phyloP scores from a whole-genome alignment of 2,329 filamentous ascomycete genomes.

The Alternaria burnsii region DNA sequence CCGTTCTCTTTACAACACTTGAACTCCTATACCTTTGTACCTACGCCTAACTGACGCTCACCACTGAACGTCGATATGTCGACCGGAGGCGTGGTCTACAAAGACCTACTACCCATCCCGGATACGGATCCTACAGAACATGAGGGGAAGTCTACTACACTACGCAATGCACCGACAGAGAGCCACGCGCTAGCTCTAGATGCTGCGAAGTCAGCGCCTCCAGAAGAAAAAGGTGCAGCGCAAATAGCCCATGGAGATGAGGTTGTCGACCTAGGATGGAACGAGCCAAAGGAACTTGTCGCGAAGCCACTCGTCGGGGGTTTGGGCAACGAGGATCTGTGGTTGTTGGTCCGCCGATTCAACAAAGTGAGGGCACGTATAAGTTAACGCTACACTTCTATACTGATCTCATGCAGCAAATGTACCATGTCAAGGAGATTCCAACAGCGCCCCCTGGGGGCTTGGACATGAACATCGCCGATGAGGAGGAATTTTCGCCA shows the following conservation, averaged over 20 bases:
- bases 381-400: neutral
- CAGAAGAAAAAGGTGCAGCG: conserved; percentile 55
- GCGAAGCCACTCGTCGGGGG: conserved; percentile 70
- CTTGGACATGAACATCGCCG: conserved; percentile 80
- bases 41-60: conserved; percentile 1
- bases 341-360: conserved; percentile 75
- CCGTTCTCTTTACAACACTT: neutral
- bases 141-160: conserved; percentile 39
- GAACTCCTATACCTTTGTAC: neutral
- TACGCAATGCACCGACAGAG: conserved; percentile 55
- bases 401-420: conserved; percentile 58
- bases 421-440: conserved; percentile 75
- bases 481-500: conserved; percentile 84
- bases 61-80: conserved; percentile 34
- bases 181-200: conserved; percentile 59
- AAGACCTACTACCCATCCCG: conserved; percentile 49
- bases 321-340: conserved; percentile 75
- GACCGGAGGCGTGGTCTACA: conserved; percentile 44
- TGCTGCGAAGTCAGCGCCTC: conserved; percentile 45
- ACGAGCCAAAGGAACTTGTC: conserved; percentile 65
- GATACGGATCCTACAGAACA: conserved; percentile 42
- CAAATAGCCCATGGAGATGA: conserved; percentile 58
- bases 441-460: conserved; percentile 68
- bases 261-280: conserved; percentile 75
- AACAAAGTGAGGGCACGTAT: conserved; percentile 65